Conservation (phyloP, 768 basidiomycete species). For the Phlebiopsis flavidoalba region DNA sequence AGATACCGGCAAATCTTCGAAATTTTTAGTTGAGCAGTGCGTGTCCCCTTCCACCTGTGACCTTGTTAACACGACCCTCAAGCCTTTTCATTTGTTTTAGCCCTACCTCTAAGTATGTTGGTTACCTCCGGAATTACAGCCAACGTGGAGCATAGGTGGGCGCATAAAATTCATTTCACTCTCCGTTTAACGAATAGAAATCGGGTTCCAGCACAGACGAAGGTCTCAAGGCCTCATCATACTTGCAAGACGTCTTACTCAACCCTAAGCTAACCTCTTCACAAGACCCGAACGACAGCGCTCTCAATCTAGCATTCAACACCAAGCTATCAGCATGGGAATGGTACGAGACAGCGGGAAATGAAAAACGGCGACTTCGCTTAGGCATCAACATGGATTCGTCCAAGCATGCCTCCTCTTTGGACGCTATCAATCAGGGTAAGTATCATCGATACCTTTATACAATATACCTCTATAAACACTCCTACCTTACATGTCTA, state of each 20-base stretch:
- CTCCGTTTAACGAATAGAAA: neutral
- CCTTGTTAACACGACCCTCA: neutral
- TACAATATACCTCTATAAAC: neutral
- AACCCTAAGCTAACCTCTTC: constrained; percentile 19
- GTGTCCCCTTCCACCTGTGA: neutral
- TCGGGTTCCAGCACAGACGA: constrained; percentile 15
- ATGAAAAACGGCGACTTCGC: neutral
- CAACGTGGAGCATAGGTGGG: constrained; percentile 12
- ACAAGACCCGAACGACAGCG: constrained; percentile 12
- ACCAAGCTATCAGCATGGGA: constrained; percentile 5
- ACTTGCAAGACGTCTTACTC: constrained; percentile 16
- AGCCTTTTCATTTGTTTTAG: neutral
- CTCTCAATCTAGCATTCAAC: constrained; percentile 12
- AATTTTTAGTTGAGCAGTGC: constrained; percentile 1
- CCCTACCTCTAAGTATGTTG: constrained; percentile 4
- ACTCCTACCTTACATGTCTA: neutral
- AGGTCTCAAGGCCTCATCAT: constrained; percentile 8
- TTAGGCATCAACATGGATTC: neutral
- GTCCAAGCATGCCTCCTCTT: neutral
- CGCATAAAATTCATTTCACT: neutral
- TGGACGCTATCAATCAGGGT: neutral
- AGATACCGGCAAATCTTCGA: constrained; percentile 15
- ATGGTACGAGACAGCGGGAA: constrained; percentile 9
- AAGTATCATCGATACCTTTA: neutral
- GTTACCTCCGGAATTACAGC: neutral